These are phyloP conservation scores for Vigna unguiculata DNA, from an alignment of 306 rosid genomes.

Conservation along the genomic window DNA sequence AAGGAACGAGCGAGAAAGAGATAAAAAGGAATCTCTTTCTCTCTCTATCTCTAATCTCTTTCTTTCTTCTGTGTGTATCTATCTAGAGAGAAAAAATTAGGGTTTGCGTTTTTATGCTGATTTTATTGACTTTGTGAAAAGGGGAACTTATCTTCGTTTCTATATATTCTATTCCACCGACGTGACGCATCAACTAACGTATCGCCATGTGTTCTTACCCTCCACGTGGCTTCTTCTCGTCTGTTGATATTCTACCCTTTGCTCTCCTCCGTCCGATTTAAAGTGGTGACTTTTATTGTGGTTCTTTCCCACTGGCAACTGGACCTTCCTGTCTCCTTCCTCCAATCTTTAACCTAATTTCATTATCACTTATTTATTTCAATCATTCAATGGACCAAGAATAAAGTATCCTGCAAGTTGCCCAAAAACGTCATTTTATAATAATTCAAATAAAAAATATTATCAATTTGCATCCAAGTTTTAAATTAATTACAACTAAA, in stretches of 20 bases:
- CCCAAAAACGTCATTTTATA: too few relatives aligned
- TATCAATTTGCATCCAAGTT: too few relatives aligned
- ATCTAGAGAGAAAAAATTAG: constrained; percentile 43
- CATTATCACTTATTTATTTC: background rate
- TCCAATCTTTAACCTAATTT: background rate
- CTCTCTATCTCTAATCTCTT: constrained; percentile 26
- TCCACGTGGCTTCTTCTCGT: background rate
- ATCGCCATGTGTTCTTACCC: constrained; percentile 4
- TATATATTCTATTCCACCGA: constrained; percentile 48
- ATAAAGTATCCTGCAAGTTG: background rate
- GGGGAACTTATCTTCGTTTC: constrained; percentile 20
- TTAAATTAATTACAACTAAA: too few relatives aligned
- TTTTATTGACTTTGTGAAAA: constrained; percentile 42
- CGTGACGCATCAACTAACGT: constrained; percentile 41
- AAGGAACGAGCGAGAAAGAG: constrained; percentile 45
- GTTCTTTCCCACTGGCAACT: background rate
- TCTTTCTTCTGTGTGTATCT: constrained; percentile 8
- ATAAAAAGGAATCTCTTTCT: constrained; percentile 42
- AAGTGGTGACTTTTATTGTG: constrained; percentile 20
- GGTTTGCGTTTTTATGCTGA: constrained; percentile 48
- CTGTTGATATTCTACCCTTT: constrained; percentile 17
- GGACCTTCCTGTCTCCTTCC: constrained; percentile 24
- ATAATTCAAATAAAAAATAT: too few relatives aligned
- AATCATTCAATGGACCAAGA: background rate
- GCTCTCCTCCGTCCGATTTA: background rate